phyloP scores from a whole-genome alignment of 371 early-diverging fungal species.

The Mortierella sp. region DNA sequence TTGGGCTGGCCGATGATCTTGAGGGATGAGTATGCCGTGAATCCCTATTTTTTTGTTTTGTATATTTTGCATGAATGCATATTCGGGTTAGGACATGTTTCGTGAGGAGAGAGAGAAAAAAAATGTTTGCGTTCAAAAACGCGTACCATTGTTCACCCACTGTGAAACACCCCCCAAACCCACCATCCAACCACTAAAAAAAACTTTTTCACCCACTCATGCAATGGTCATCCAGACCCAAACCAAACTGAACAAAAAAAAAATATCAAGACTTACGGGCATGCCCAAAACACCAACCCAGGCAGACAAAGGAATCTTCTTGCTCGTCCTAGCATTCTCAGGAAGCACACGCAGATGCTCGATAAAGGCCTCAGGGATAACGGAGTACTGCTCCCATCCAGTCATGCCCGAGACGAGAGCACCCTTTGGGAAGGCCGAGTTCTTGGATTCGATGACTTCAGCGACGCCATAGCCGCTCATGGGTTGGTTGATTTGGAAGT shows the following conservation, averaged over 20 bases:
- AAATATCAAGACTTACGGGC: not conserved
- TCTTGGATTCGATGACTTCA: conserved; percentile 68
- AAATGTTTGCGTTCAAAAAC: not conserved
- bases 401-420: conserved; percentile 67
- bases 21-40: conserved; percentile 61
- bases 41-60: not conserved
- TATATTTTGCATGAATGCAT: not conserved
- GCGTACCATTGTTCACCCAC: too few species aligned
- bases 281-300: conserved; percentile 67
- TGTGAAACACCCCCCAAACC: not conserved
- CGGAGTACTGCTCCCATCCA: conserved; percentile 66
- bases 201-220: not conserved
- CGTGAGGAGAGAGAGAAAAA: not conserved
- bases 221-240: too few species aligned
- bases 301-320: conserved; percentile 60
- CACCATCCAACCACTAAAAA: not conserved
- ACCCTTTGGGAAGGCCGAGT: conserved; percentile 65
- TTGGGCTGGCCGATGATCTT: conserved; percentile 66
- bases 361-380: conserved; percentile 42
- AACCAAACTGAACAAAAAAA: not conserved
- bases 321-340: conserved; percentile 47
- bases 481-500: conserved; percentile 67
- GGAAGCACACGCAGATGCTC: conserved; percentile 27
- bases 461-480: conserved; percentile 69
- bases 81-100: too few species aligned